phyloP scores from a whole-genome alignment of 2,329 filamentous ascomycete species.

The Pseudopithomyces maydicus region DNA sequence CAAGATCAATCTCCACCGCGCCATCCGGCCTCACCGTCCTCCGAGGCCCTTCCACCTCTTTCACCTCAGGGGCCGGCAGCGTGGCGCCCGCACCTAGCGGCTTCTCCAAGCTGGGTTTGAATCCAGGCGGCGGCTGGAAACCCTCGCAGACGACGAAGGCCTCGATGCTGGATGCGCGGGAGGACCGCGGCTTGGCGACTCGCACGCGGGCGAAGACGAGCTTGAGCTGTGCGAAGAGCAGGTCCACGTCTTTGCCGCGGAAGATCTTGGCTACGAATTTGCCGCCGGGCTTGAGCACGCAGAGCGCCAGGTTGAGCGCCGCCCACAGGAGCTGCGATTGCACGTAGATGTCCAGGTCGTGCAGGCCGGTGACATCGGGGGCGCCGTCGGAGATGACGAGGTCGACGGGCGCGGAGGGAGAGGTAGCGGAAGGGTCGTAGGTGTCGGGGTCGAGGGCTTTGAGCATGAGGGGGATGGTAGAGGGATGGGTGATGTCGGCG shows the following conservation, averaged over 20 bases:
- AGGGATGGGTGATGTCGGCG: constrained; percentile 96
- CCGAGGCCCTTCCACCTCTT: constrained; percentile 23
- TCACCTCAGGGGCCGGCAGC: neutral
- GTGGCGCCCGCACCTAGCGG: constrained; percentile 69
- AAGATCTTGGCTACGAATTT: constrained; percentile 99
- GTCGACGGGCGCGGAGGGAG: constrained; percentile 78
- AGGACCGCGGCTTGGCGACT: constrained; percentile 92
- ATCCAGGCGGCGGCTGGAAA: constrained; percentile 79
- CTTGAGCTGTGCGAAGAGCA: constrained; percentile 91
- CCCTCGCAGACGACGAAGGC: constrained; percentile 95
- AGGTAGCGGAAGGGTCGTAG: constrained; percentile 44
- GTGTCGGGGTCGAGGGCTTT: constrained; percentile 77
- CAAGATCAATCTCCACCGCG: constrained; percentile 53
- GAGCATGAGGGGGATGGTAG: constrained; percentile 87
- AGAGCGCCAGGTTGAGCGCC: constrained; percentile 89
- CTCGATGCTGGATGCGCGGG: constrained; percentile 93
- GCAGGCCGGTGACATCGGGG: constrained; percentile 93
- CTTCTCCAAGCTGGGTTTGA: constrained; percentile 75
- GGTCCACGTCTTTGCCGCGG: constrained; percentile 89
- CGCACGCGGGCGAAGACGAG: constrained; percentile 86
- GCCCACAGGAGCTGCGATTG: constrained; percentile 95
- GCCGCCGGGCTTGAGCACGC: constrained; percentile 88
- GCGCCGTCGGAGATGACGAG: constrained; percentile 94
- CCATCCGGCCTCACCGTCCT: constrained; percentile 51
- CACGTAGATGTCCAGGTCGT: constrained; percentile 97